Evolutionary conservation across 805 yeast genomes (phyloP).

Genomic region (Lachancea quebecensis): DNA sequence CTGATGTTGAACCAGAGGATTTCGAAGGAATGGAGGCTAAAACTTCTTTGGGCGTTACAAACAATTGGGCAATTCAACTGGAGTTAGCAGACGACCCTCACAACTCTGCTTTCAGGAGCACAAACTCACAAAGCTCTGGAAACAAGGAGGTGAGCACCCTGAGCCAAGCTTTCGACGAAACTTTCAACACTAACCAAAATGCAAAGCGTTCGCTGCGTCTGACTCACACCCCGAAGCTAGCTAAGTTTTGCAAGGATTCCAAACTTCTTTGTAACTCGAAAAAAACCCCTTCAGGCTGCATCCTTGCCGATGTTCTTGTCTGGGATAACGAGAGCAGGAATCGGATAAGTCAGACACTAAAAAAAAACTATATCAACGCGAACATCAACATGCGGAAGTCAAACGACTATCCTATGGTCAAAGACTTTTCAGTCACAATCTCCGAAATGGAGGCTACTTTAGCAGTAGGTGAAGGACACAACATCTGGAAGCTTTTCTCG

Average conservation of each 20-base stretch:
- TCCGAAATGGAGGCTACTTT: slow-evolving; percentile 18
- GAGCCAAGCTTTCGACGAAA: slow-evolving; percentile 28
- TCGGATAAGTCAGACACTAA: slow-evolving; percentile 15
- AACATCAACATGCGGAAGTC: slow-evolving; percentile 21
- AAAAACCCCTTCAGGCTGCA: neutral
- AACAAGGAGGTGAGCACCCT: slow-evolving; percentile 38
- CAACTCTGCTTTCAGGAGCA: slow-evolving; percentile 30
- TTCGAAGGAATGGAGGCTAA: slow-evolving; percentile 38
- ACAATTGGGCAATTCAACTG: slow-evolving; percentile 61
- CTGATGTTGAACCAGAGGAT: slow-evolving; percentile 42
- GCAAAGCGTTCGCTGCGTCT: slow-evolving; percentile 20
- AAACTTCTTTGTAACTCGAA: slow-evolving; percentile 14
- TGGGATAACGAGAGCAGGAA: slow-evolving; percentile 7
- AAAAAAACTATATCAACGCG: slow-evolving; percentile 21
- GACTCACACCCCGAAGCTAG: slow-evolving; percentile 7
- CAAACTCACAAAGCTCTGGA: neutral
- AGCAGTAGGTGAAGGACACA: slow-evolving; percentile 19
- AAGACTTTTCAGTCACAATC: slow-evolving; percentile 31
- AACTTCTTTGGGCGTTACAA: slow-evolving; percentile 43
- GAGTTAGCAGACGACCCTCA: slow-evolving; percentile 37
- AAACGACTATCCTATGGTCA: slow-evolving; percentile 35
- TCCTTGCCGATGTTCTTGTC: slow-evolving; percentile 1
- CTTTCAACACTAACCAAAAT: slow-evolving; percentile 23
- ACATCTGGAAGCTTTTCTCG: slow-evolving; percentile 52
- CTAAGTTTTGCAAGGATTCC: slow-evolving; percentile 17